Conservation (phyloP, 139 green algal species). For the Micractinium sp. region DNA sequence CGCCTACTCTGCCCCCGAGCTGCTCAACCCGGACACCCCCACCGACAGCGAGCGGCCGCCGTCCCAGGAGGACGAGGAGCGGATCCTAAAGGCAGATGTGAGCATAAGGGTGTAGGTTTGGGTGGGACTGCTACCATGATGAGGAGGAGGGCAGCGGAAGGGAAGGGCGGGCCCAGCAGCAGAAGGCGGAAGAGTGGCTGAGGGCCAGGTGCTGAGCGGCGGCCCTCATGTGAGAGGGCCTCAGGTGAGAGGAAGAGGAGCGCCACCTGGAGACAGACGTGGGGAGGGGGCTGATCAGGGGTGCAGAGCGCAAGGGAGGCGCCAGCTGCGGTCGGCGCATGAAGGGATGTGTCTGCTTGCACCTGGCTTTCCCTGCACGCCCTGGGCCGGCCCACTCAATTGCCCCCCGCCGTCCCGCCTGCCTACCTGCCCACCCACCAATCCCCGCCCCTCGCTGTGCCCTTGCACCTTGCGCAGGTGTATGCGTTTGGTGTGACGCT, state of each 20-base stretch:
- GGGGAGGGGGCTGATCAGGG: too few species aligned
- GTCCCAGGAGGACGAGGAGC: background rate
- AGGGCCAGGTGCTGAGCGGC: background rate
- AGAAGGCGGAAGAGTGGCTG: background rate
- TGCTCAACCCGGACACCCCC: constrained; percentile 43
- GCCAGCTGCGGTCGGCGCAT: too few species aligned
- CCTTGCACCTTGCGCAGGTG: background rate
- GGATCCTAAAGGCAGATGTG: constrained; percentile 51
- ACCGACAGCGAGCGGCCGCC: background rate
- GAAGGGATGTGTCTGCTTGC: too few species aligned
- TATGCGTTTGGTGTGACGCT: constrained; percentile 50
- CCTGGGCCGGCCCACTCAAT: background rate
- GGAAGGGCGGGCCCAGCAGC: background rate
- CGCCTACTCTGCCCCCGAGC: constrained; percentile 58
- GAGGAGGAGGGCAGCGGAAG: background rate
- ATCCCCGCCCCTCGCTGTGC: background rate
- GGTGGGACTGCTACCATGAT: too few species aligned
- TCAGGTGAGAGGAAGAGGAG: too few species aligned
- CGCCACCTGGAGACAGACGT: too few species aligned
- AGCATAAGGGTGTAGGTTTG: background rate
- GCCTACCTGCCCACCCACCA: background rate
- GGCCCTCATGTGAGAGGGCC: too few species aligned
- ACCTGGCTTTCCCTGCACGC: too few species aligned
- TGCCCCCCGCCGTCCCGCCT: background rate
- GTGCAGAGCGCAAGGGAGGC: too few species aligned